A percentile compares a stretch with the other conserved stretches of the same genome.
These are phyloP conservation scores for Alliaria petiolata DNA, from an alignment of 345 rosid species.

Conservation along the genomic window DNA sequence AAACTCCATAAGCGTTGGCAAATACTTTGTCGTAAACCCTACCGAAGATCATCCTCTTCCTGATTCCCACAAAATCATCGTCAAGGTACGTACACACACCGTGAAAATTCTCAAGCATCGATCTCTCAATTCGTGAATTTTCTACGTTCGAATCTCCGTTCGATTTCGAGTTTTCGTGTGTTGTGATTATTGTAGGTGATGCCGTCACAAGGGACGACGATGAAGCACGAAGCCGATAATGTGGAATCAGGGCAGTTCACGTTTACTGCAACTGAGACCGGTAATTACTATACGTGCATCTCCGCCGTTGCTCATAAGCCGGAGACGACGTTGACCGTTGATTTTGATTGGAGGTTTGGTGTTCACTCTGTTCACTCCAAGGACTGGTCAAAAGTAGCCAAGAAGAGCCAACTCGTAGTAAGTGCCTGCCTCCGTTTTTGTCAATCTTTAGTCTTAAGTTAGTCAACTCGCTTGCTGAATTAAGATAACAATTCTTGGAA, in stretches of 20 bases:
- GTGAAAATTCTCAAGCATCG: no score
- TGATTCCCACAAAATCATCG: constrained; percentile 57
- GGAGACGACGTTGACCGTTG: constrained; percentile 46
- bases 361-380: constrained; percentile 61
- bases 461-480: no score
- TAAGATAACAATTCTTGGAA: no score
- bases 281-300: constrained; percentile 67
- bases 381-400: constrained; percentile 81
- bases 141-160: background rate
- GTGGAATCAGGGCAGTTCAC: constrained; percentile 79
- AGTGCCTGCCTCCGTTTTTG: constrained; percentile 24
- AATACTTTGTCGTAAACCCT: constrained; percentile 68
- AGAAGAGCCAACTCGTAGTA: constrained; percentile 73
- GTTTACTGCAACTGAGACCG: constrained; percentile 69
- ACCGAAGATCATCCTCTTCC: constrained; percentile 63
- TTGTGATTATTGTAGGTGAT: constrained; percentile 43
- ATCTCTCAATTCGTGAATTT: no score
- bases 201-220: constrained; percentile 47
- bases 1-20: constrained; percentile 74
- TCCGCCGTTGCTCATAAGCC: constrained; percentile 56
- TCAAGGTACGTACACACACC: constrained; percentile 46
- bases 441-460: background rate
- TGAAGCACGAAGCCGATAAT: constrained; percentile 47
- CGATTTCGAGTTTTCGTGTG: background rate
- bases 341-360: constrained; percentile 84